Base-by-base conservation (phyloP, 306 rosid species). In the Quercus robur region DNA sequence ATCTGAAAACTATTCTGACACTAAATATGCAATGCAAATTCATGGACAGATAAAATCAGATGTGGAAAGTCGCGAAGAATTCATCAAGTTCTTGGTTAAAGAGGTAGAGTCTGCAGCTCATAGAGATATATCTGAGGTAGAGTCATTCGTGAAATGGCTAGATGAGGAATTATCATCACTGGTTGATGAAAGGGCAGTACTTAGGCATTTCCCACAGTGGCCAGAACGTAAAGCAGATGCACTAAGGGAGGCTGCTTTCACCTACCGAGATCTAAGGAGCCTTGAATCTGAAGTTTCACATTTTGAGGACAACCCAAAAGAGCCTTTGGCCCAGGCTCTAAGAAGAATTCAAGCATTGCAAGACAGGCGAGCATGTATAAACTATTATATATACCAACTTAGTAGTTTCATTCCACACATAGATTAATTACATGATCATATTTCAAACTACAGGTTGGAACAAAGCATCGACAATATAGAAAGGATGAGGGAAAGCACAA, bases 341-440 rank as follows among this genome's bases (percentile, higher is more conserved):
- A 87, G 90, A 75, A 90, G 88, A 81, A 91, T 91, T 55, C 98
- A 93, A 75, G 86, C 94, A 74, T 51, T 96, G 87, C 97, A 93
- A 91, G 97, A 96, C 94, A 93, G 97, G 99, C 93, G 92, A 95
- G 96, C 81, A 87, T 83, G 97, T 90, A 90, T 84, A 86, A 44
- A 57, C 72, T 80, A 61, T 8, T 41, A 56, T 80, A 56, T 57
- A 74, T 19, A 70, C 57, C 12, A 26, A 57, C 23, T 31, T 12
- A 12, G 2, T 63, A 30, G 11, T 64, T 35, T 13, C 56, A 71
- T 79, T 71, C 13, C 69, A 56, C 56, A 15, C 20, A 38, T 20
- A n/a, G 44, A 41, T 54, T 76, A 77, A 76, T 82, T 23, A 41
- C 41, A 31, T 46, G 11, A 56, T 74, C 21, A 2, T 44, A 33